phyloP scores from a whole-genome alignment of 1,284 basidiomycete species.

The Ustilago bromivora region DNA sequence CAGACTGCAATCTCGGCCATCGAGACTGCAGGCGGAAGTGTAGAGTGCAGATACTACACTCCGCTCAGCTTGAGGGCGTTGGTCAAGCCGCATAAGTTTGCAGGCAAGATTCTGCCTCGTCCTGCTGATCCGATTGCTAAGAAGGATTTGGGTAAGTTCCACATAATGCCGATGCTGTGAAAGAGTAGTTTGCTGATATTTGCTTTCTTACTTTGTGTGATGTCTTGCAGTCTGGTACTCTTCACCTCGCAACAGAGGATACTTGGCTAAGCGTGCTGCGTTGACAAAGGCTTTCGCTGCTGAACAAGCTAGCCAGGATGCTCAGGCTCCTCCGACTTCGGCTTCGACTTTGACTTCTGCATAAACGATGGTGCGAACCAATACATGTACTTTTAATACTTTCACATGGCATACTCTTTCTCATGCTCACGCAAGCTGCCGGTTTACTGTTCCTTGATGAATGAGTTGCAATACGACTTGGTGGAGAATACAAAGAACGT shows the following conservation, averaged over 20 bases:
- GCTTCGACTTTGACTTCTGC: slow-evolving; percentile 1
- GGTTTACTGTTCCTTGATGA: neutral
- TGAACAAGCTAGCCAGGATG: slow-evolving; percentile 7
- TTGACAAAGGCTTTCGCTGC: slow-evolving; percentile 25
- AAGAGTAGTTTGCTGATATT: neutral
- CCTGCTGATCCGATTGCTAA: slow-evolving; percentile 61
- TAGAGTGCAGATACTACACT: slow-evolving; percentile 94
- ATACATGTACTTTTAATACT: slow-evolving; percentile 23
- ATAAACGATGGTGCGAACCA: neutral
- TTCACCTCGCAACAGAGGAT: slow-evolving; percentile 52
- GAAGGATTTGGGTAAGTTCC: slow-evolving; percentile 57
- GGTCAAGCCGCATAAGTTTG: slow-evolving; percentile 74
- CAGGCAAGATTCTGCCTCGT: slow-evolving; percentile 54
- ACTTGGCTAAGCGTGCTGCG: slow-evolving; percentile 50
- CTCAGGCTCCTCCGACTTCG: neutral
- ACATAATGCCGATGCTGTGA: neutral
- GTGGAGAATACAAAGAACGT: neutral
- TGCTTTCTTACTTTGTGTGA: neutral
- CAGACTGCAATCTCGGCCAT: slow-evolving; percentile 86
- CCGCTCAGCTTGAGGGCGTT: slow-evolving; percentile 83
- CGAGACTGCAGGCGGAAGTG: slow-evolving; percentile 82
- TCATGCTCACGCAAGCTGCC: neutral
- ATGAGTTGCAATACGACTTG: neutral
- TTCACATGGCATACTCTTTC: slow-evolving; percentile 5
- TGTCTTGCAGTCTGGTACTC: slow-evolving; percentile 54